Base-by-base conservation (phyloP, 768 basidiomycete genomes). In the Agaricus sinodeliciosus region DNA sequence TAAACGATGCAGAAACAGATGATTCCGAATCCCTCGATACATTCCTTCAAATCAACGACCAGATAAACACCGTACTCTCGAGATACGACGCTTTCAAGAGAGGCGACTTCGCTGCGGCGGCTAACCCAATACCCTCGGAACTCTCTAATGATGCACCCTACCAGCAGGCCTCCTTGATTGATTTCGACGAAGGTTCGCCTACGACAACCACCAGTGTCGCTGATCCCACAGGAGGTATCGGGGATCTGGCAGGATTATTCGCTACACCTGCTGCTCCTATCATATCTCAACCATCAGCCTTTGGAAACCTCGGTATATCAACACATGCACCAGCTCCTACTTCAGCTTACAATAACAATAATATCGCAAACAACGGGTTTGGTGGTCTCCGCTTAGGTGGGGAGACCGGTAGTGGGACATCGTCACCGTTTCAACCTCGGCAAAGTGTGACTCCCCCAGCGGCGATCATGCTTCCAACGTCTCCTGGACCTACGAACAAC, bases 11-110 rank as follows among this genome's bases (percentile, higher is more conserved):
- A 15, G 87, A 93, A 61, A 76, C 83, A 2, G 87, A 93, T 37
- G 92, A 94, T 67, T 81, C 91, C 3, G 92, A 94, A 58, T 89
- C 91, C 28, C 80, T 97, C 59, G 94, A 94, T 56, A 92, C 92
- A 2, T 87, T 96, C 66, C 74, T 99, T 15, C 83, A 98, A 66
- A 94, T 94, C 56, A 99, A 99, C 67, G 96, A 99, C 68, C 90
- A 96, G 62, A 94, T 99, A 69, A 99, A 99, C 70, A 88, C 82
- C 16, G 92, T 94, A 12, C 68, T 97, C 12, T 78, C 80, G 26
- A 87, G 95, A 19, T 97, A 94, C 65, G 93, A 97, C 54, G 85
- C 92, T 0, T 97, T 88, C 78, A 92, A 92, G 69, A 83, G 80
- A 53, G 96, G 96, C 47, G 94, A 99, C 69, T 94, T 82, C 63